Evolutionary conservation across 768 basidiomycete species (phyloP), one percentile per base, ranked within the genome.

Genomic region (Xerocomellus intermedius): DNA sequence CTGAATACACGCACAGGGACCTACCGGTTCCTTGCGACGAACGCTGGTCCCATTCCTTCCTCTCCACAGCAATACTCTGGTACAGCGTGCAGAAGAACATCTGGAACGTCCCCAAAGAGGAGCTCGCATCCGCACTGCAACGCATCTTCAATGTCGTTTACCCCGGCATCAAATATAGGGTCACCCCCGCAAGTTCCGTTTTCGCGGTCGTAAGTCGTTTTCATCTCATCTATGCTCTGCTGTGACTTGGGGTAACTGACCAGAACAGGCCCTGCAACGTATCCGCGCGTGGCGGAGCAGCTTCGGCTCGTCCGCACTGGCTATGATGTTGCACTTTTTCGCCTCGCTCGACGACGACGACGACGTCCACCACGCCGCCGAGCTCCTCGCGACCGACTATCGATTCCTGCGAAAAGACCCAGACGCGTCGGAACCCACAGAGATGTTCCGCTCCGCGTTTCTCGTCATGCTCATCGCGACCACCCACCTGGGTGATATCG

Each of bases 51-150:
- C 52, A 41, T n/a, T 42, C 33, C 8, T 50, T 51, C 42, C 17
- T 51, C 28, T 52, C 54, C 42, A 55, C 54, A 4, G 36, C 50
- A 16, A 44, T 53, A 21, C 54, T 55, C 30, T 54, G 52, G 42
- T 55, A 54, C 37, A 54, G 43, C 32, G 50, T 39, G 19, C 51
- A 35, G 26, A 33, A 36, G 4, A 45, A 45, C 14, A 10, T 54
- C 17, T 54, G 52, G 52, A 33, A 42, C 8, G 46, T 54, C 8
- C 39, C 45, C 4, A 14, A 19, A 9, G 22, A 33, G 5, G 24
- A 53, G 10, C n/a, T 52, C 24, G 16, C 50, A 2, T 42, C 41
- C 4, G 46, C 54, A 19, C 24, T 54, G 3, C 52, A 54, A 42
- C 8, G 21, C 32, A 54, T 54, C 22, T 54, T 54, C 39, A 42